Base-by-base conservation (phyloP, 1,284 basidiomycete genomes). In the Pholiota adiposa region DNA sequence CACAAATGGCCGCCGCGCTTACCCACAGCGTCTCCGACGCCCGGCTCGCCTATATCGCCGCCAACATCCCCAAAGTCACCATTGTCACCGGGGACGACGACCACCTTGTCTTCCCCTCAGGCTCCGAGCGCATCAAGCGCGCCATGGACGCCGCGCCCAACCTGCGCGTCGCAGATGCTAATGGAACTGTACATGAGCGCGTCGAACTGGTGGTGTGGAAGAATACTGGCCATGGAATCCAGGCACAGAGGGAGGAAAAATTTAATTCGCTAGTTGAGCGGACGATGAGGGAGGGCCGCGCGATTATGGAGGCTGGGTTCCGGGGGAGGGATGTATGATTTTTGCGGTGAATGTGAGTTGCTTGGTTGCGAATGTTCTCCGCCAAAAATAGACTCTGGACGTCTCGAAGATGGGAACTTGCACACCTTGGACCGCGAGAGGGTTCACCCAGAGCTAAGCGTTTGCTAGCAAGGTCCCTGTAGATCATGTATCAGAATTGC, bases 51-150 rank as follows among this genome's bases (percentile, higher is more conserved):
- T 68, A 68, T 34, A 86, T 96, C 49, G 83, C 87, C 1, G 69
- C 71, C 0, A 75, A 75, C 2, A 81, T 95, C 31, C 76, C 77
- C 14, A 78, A 77, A 62, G 82, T 94, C 3, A 63, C 82, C 12
- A 88, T 96, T 62, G 68, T 94, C 16, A 91, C 87, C 0, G 94
- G 93, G 2, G 89, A 93, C 65, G 73, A 84, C 2, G 94, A 96
- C 70, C 67, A 85, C 50, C 74, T 96, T 2, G 83, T 96, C 23
- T 68, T 79, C 16, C 80, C 86, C 0, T 66, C 68, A 2, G 85
- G 90, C 63, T 90, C 88, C 23, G 65, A 75, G 4, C 77, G 83
- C 31, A 71, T 96, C 41, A 85, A 86, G 65, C 67, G 74, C n/a
- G 68, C 78, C 38, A 88, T 96, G 85, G 82, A 85, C 0, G 83